Evolutionary conservation across 306 rosid genomes (phyloP).

Genomic region (Casuarina equisetifolia): DNA sequence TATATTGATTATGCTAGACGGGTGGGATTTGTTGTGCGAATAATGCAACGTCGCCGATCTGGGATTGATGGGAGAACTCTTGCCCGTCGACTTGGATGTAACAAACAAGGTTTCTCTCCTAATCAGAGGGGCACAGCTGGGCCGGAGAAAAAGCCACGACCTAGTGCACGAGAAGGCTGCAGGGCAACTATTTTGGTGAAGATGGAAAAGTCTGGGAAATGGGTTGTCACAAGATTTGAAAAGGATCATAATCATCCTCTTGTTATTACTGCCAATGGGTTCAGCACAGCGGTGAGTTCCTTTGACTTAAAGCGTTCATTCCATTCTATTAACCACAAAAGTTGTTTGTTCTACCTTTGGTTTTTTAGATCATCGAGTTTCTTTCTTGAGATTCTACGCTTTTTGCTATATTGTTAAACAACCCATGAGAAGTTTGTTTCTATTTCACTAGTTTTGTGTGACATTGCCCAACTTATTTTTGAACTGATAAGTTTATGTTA

Average conservation of each 20-base stretch:
- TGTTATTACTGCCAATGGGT: slow-evolving; percentile 66
- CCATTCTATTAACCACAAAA: slow-evolving; percentile 5
- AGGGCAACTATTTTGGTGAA: slow-evolving; percentile 88
- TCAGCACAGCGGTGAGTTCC: slow-evolving; percentile 70
- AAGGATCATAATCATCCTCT: slow-evolving; percentile 92
- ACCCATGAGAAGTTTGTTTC: neutral
- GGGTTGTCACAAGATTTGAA: slow-evolving; percentile 85
- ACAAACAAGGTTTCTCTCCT: slow-evolving; percentile 91
- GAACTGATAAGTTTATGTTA: neutral
- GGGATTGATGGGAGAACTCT: slow-evolving; percentile 86
- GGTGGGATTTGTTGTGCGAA: slow-evolving; percentile 73
- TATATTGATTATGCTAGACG: slow-evolving; percentile 75
- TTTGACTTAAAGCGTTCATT: neutral
- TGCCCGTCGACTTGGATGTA: slow-evolving; percentile 95
- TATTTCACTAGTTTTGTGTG: neutral
- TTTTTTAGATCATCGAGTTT: neutral
- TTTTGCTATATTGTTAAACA: neutral
- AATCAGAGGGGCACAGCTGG: slow-evolving; percentile 54
- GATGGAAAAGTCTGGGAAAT: slow-evolving; percentile 87
- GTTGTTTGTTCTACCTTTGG: neutral
- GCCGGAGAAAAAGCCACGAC: slow-evolving; percentile 62
- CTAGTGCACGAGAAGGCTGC: slow-evolving; percentile 97
- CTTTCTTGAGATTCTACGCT: neutral
- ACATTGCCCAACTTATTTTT: neutral
- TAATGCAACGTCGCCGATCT: slow-evolving; percentile 89